Evolutionary conservation across 768 basidiomycete species (phyloP).

Genomic region (Omphalotus guepiniiformis): DNA sequence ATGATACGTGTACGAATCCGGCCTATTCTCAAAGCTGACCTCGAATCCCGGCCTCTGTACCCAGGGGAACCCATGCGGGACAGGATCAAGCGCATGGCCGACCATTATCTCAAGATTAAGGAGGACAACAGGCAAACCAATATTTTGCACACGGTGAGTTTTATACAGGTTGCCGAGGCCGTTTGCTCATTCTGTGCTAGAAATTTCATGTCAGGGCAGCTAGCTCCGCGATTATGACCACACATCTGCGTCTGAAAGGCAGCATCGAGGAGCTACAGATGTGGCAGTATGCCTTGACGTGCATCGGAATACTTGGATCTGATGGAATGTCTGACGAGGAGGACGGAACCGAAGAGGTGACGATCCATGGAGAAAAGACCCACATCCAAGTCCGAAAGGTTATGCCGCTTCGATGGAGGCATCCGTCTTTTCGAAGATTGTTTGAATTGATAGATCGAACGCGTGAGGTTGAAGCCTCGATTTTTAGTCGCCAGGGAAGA

Average conservation of each 20-base stretch:
- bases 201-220: neutral
- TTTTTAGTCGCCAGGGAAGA: neutral
- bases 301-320: neutral
- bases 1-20: neutral
- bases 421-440: neutral
- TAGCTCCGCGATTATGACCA: neutral
- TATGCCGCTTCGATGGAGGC: neutral
- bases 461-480: neutral
- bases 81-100: neutral
- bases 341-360: neutral
- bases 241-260: neutral
- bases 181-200: slow-evolving; percentile 1
- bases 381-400: neutral
- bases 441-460: neutral
- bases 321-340: slow-evolving; percentile 7
- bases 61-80: neutral
- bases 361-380: neutral
- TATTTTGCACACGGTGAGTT: neutral
- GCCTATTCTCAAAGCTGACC: neutral
- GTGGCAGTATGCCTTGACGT: neutral
- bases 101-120: neutral
- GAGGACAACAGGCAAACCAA: neutral
- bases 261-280: neutral
- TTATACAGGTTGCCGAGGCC: neutral
- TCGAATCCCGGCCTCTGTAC: neutral